These are phyloP conservation scores for Taiwanofungus camphoratus DNA, from an alignment of 1,284 basidiomycete genomes.

Conservation along the genomic window DNA sequence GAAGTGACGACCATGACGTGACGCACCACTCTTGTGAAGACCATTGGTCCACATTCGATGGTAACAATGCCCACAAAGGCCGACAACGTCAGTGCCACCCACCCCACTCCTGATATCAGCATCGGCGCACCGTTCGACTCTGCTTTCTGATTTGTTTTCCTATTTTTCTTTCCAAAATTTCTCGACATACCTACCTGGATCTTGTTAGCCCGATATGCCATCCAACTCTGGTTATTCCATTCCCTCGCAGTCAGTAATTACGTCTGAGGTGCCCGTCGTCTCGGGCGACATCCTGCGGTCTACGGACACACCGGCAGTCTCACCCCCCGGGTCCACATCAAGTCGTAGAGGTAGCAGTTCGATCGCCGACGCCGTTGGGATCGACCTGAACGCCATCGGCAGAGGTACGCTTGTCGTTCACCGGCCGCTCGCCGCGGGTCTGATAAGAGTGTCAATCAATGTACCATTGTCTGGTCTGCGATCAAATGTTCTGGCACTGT, in stretches of 20 bases:
- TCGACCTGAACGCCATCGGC: constrained; percentile 24
- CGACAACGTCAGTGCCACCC: neutral
- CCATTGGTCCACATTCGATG: neutral
- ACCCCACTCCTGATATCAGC: neutral
- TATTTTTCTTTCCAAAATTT: neutral
- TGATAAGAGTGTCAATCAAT: too few relatives aligned
- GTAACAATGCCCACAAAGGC: neutral
- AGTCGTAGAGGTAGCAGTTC: neutral
- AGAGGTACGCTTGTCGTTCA: constrained; percentile 14
- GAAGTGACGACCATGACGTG: neutral
- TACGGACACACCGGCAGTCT: constrained; percentile 12
- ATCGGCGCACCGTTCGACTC: constrained; percentile 2
- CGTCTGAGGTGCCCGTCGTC: constrained; percentile 20
- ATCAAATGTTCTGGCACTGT: neutral
- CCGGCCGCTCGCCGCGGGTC: too few relatives aligned
- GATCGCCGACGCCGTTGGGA: constrained; percentile 22
- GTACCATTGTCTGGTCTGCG: too few relatives aligned
- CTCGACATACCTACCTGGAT: neutral
- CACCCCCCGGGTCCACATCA: constrained; percentile 7
- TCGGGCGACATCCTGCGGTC: constrained; percentile 16
- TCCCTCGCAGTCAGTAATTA: constrained; percentile 10
- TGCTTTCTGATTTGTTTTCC: neutral
- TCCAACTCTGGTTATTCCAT: constrained; percentile 4
- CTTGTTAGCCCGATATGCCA: neutral
- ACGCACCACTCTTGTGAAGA: neutral